Base-by-base conservation (phyloP, 2,329 filamentous ascomycete genomes). In the Aureobasidium sp. region DNA sequence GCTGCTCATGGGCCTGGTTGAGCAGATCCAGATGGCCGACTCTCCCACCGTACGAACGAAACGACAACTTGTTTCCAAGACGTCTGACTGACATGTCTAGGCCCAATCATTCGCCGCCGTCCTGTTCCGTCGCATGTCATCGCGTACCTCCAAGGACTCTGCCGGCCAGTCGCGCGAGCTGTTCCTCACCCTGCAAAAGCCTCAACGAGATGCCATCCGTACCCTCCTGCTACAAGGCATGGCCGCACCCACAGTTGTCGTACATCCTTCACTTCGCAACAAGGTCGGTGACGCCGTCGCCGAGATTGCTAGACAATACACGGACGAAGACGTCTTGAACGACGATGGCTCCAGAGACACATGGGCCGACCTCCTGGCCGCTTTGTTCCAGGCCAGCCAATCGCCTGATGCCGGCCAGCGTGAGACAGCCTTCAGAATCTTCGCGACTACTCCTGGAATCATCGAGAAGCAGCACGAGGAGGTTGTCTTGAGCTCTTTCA, bases 281-380 rank as follows among this genome's bases (percentile, higher is more conserved):
- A 99, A 99, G 77, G 89, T 97, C 72, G 94, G 92, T 69, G 94
- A 99, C 77, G 91, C 93, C n/a, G 89, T 97, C 65, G 94, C 94
- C 27, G 94, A 99, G 77, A 82, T 99, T 64, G 94, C 93, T 48
- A 86, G 94, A 70, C 91, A 99, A 78, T 97, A 97, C 76, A 89
- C 90, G 48, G 94, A 97, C 70, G 91, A 89, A 63, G 49, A 68
- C 27, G 69, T 74, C 20, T 63, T 67, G 45, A 65, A 63, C 52
- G 60, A 67, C 25, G 70, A 72, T 61, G 69, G 70, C 31, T 58
- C 66, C 39, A 63, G 70, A 62, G 73, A 94, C 65, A 81, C 86
- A 72, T 99, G 94, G 94, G 87, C 90, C 48, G 94, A 97, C 71
- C 84, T 99, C 42, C 83, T 99, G 31, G 86, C 85, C 41, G 86